Percentiles rank a stretch among this genome's conserved stretches.
Conservation (phyloP, 257 asterid genomes). For the Nicotiana tabacum region DNA sequence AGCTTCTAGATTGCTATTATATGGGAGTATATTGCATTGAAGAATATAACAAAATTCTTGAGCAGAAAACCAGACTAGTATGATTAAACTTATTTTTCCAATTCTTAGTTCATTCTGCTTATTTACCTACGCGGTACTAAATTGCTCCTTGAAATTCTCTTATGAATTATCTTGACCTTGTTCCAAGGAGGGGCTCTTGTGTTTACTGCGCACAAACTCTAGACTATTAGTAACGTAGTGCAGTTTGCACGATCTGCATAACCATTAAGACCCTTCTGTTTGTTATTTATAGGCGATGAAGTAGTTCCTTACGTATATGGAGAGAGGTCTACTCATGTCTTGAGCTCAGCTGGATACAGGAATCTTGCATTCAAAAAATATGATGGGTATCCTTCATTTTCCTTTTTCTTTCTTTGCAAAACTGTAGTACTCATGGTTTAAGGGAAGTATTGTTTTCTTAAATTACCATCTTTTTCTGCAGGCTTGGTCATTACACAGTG, state of each 20-base stretch:
- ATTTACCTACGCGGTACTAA: not conserved
- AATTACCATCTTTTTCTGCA: slow-evolving; percentile 14
- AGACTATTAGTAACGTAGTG: not conserved
- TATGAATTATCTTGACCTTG: not conserved
- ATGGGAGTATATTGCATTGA: not conserved
- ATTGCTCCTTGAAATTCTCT: not conserved
- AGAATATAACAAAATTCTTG: not conserved
- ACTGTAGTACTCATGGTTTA: not conserved
- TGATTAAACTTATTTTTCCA: not conserved
- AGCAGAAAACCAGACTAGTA: not conserved
- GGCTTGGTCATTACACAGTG: slow-evolving; percentile 89
- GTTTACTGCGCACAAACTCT: not conserved
- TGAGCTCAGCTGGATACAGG: slow-evolving; percentile 77
- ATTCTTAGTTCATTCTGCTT: not conserved
- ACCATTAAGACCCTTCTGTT: not conserved
- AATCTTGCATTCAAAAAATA: slow-evolving; percentile 59
- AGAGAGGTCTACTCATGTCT: slow-evolving; percentile 61
- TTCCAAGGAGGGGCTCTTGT: not conserved
- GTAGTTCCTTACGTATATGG: slow-evolving; percentile 72
- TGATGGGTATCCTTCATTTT: slow-evolving; percentile 46
- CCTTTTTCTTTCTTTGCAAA: not conserved
- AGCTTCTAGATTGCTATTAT: not conserved
- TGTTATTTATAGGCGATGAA: slow-evolving; percentile 60
- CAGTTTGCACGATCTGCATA: not conserved
- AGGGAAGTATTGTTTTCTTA: not conserved